Percentiles rank a stretch among this genome's conserved stretches.
Conservation (phyloP, 257 asterid genomes). For the Capsicum rhomboideum region DNA sequence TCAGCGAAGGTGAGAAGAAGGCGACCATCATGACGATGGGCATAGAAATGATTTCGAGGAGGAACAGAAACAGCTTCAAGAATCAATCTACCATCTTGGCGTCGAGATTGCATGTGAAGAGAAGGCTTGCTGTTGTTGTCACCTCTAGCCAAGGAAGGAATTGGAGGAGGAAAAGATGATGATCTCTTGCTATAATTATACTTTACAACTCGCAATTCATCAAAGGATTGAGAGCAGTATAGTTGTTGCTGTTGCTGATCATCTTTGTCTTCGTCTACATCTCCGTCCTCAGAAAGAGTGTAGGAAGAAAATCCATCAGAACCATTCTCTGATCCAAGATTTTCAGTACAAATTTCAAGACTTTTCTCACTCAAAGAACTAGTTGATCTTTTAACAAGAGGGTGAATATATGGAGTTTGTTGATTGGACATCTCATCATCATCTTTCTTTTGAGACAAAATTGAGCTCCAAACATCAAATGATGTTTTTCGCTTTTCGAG, state of each 20-base stretch:
- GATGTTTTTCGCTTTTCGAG: constrained; percentile 2
- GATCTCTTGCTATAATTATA: constrained; percentile 22
- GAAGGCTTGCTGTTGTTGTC: constrained; percentile 31
- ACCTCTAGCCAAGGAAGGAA: constrained; percentile 44
- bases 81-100: constrained; percentile 60
- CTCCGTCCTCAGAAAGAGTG: constrained; percentile 23
- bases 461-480: not conserved
- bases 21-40: constrained; percentile 58
- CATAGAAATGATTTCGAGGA: constrained; percentile 41
- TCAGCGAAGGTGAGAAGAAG: constrained; percentile 47
- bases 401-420: constrained; percentile 54
- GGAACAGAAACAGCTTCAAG: constrained; percentile 67
- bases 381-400: constrained; percentile 42
- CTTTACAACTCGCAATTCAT: constrained; percentile 27
- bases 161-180: constrained; percentile 63
- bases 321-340: constrained; percentile 86
- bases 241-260: not conserved
- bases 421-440: constrained; percentile 11
- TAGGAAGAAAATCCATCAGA: constrained; percentile 47
- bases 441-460: constrained; percentile 20
- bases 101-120: constrained; percentile 48
- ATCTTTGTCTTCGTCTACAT: constrained; percentile 18
- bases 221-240: not conserved
- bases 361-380: constrained; percentile 55
- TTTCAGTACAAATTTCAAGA: constrained; percentile 78